Conservation (phyloP, 306 rosid species). For the Geum urbanum region DNA sequence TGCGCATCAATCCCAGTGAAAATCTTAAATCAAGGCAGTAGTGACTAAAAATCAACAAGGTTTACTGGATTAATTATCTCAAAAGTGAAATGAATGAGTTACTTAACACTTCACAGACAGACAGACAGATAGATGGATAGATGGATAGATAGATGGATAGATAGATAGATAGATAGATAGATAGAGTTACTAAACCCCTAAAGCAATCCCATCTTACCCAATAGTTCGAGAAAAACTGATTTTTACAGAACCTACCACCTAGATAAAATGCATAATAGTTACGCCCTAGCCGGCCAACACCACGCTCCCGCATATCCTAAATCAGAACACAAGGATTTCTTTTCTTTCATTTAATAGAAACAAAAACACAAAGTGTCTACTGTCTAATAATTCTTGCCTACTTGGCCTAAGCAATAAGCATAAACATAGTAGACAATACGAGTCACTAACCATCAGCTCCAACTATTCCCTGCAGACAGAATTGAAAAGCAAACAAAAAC, state of each 20-base stretch:
- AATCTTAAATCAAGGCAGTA: not conserved
- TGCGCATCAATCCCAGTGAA: not conserved
- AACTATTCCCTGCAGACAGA: constrained; percentile 52
- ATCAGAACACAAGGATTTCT: too few species aligned
- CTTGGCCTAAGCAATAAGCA: not conserved
- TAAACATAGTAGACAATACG: not conserved
- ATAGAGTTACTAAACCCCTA: too few species aligned
- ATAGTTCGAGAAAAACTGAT: too few species aligned
- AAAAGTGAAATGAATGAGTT: too few species aligned
- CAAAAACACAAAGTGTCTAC: not conserved
- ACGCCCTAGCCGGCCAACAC: not conserved
- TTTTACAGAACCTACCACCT: too few species aligned
- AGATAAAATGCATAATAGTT: too few species aligned
- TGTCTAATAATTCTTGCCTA: not conserved
- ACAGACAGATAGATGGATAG: too few species aligned
- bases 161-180: too few species aligned
- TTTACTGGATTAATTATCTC: not conserved
- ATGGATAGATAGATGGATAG: too few species aligned
- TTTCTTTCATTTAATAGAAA: not conserved
- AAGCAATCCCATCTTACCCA: too few species aligned
- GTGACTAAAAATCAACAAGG: not conserved
- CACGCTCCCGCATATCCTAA: not conserved
- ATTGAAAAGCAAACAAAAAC: not conserved
- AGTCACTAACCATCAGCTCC: constrained; percentile 48
- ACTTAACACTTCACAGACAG: too few species aligned